Evolutionary conservation across 257 asterid genomes (phyloP), one percentile per base, ranked within the genome.

Genomic region (Apocynum venetum): DNA sequence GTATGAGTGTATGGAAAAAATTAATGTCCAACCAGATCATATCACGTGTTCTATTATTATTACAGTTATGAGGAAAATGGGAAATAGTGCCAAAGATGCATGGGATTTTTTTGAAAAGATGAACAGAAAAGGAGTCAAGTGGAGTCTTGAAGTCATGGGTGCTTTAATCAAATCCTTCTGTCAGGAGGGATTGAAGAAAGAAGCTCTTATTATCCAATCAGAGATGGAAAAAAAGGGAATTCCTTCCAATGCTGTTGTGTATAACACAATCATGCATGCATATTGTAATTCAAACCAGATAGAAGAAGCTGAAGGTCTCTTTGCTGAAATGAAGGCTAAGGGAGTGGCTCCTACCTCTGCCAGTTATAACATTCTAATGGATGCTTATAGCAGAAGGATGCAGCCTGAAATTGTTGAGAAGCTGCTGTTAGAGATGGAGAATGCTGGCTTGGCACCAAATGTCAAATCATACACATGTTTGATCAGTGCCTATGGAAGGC

Each of bases 241-340:
- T 78, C 71, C 89, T 68, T 91, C 97, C 41, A 95, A 95, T 79
- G 92, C 88, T 57, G 79, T 90, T 76, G 87, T 93, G 40, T 96
- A 90, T 74, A 96, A 89, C 52, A 93, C 98, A 5, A 82, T 96
- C 73, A 93, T 95, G 93, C 96, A 95, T 79, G 89, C 96, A 61
- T 93, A 93, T 79, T 64, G 88, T 77, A 90, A 95, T 83, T 86
- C 97, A 4, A 85, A 89, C 89, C 92, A 87, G 55, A 76, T 91
- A 47, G 97, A 91, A 89, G 98, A 93, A 83, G 94, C 97, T 7
- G 98, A 93, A 83, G 97, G 97, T 63, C 91, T 96, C 48, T 90
- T 96, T 79, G 78, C 84, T 38, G 99, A 96, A 88, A 96, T 96
- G 99, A 90, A 88, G 86, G 60, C 60, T 40, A 93, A 87, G 82